phyloP scores from a whole-genome alignment of 495 filamentous ascomycete genomes.

The Lichina pygmaea region DNA sequence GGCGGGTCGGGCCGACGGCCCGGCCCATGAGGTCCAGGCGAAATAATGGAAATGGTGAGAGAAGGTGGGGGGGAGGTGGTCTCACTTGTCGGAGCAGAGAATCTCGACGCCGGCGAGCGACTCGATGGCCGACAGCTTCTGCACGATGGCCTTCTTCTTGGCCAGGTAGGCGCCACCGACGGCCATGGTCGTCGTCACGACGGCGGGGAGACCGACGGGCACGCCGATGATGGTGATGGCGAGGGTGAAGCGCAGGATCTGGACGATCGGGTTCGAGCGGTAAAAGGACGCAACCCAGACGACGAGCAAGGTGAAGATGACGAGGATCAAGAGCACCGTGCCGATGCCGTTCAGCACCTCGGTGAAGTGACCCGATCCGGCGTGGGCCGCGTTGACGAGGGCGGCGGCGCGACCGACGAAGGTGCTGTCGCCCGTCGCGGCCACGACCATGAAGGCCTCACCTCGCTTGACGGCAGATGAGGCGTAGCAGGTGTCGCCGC shows the following conservation, averaged over 20 bases:
- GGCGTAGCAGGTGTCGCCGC: constrained; percentile 50
- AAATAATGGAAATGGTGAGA: no score
- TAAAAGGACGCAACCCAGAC: constrained; percentile 78
- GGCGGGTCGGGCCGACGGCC: no score
- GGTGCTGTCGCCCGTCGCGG: constrained; percentile 61
- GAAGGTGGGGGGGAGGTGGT: background rate
- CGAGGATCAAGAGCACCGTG: constrained; percentile 54
- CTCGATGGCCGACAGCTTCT: constrained; percentile 53
- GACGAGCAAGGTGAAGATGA: constrained; percentile 50
- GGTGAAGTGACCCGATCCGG: constrained; percentile 62
- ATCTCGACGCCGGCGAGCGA: constrained; percentile 53
- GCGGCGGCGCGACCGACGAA: constrained; percentile 76
- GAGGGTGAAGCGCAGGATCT: constrained; percentile 59
- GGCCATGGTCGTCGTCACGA: constrained; percentile 47
- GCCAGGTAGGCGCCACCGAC: constrained; percentile 51
- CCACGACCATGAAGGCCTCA: constrained; percentile 54
- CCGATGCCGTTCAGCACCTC: constrained; percentile 68
- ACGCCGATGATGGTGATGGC: constrained; percentile 49
- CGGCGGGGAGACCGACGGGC: constrained; percentile 48
- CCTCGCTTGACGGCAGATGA: constrained; percentile 81
- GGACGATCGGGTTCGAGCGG: constrained; percentile 46
- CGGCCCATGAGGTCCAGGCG: no score
- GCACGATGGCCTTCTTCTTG: constrained; percentile 49
- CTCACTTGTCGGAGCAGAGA: constrained; percentile 69
- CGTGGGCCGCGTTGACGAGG: constrained; percentile 47